These are phyloP conservation scores for Trypanosoma conorhini DNA, from an alignment of 208 protist genomes.

Conservation along the genomic window DNA sequence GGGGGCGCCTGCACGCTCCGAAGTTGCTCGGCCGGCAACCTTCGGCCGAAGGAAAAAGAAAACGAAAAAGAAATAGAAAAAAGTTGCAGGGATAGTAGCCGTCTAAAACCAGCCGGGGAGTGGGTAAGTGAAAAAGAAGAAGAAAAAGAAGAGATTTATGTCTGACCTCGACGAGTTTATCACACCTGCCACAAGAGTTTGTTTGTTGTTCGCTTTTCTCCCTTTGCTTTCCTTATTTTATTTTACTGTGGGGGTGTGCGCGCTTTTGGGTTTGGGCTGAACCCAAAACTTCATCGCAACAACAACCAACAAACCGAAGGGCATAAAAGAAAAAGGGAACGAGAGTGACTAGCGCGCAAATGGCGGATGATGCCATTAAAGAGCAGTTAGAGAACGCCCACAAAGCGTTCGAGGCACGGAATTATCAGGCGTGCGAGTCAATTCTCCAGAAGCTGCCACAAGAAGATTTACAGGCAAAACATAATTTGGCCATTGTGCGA, in stretches of 20 bases:
- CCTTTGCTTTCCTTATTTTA: conserved; percentile 1
- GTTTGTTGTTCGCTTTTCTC: background rate
- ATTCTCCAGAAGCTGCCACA: conserved; percentile 60
- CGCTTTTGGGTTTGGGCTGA: background rate
- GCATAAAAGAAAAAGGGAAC: conserved; percentile 20
- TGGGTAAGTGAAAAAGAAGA: conserved; percentile 2
- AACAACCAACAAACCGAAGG: conserved; percentile 1
- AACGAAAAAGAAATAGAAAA: background rate
- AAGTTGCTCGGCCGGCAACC: background rate
- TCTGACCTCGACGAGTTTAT: background rate
- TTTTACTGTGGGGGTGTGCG: background rate
- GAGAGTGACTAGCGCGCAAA: conserved; percentile 17
- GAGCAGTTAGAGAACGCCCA: conserved; percentile 61
- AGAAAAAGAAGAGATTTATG: background rate
- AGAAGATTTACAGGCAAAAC: conserved; percentile 78
- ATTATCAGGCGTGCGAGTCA: conserved; percentile 66
- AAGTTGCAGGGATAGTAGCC: no score
- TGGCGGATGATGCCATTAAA: conserved; percentile 30
- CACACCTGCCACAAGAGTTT: background rate
- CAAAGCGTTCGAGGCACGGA: conserved; percentile 64
- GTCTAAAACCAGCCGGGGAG: background rate
- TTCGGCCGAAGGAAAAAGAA: conserved; percentile 7
- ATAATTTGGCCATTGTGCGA: conserved; percentile 79
- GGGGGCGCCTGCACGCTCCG: background rate
- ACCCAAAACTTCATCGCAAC: background rate